A percentile compares a stretch with the other conserved stretches of the same genome.
Evolutionary conservation across 352 stramenopile species (phyloP).

Genomic region (Thraustochytrium sp.): DNA sequence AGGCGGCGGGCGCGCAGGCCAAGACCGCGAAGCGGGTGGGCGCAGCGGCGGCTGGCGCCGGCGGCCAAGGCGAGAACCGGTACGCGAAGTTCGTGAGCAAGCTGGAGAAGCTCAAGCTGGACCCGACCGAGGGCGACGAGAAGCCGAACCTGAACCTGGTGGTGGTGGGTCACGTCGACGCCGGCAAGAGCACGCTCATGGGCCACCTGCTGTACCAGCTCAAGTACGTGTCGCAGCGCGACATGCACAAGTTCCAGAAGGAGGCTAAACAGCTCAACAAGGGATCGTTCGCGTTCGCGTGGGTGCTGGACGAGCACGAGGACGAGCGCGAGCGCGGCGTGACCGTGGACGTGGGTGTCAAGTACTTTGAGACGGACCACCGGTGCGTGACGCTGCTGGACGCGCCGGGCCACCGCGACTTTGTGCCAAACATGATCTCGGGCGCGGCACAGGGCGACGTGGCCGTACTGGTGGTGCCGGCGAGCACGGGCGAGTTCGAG

Average conservation of each 20-base stretch:
- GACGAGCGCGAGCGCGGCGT: conserved; percentile 85
- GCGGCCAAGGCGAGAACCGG: neutral
- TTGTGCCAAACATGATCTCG: conserved; percentile 94
- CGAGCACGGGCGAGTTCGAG: conserved; percentile 88
- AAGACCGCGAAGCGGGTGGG: neutral
- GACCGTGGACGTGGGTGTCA: conserved; percentile 91
- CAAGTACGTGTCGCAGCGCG: conserved; percentile 25
- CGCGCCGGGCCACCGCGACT: conserved; percentile 91
- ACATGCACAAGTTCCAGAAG: conserved; percentile 45
- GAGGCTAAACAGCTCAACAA: conserved; percentile 72
- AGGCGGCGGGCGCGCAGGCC: neutral
- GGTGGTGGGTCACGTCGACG: conserved; percentile 93
- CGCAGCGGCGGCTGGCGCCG: neutral
- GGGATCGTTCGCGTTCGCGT: conserved; percentile 89
- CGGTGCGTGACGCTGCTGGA: conserved; percentile 63
- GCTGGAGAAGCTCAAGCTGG: neutral
- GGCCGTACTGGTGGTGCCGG: conserved; percentile 87
- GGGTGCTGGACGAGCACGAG: conserved; percentile 82
- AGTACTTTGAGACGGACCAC: conserved; percentile 73
- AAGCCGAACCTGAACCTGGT: conserved; percentile 78
- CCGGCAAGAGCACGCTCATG: conserved; percentile 93
- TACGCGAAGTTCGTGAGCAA: conserved; percentile 3
- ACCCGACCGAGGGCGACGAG: neutral
- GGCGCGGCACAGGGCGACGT: conserved; percentile 80
- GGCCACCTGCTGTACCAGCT: conserved; percentile 80